Evolutionary conservation across 164 flowering plant species (phyloP), one percentile per base, ranked within the genome.

Genomic region (Kalanchoe fedtschenkoi): DNA sequence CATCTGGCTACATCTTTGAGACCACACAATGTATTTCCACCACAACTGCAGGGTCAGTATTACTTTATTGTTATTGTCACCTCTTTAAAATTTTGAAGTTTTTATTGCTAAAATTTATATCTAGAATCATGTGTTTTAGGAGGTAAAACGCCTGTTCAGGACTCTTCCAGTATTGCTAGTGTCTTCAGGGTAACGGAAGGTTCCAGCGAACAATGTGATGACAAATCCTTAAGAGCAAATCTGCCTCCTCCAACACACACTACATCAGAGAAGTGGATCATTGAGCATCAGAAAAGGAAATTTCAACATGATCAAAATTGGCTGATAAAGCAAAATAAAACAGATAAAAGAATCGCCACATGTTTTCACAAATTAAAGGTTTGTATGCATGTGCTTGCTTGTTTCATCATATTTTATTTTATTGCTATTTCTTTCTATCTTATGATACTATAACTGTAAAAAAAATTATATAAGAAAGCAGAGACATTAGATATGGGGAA

Each of bases 181-280:
- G 37, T 17, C 39, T 57, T 37, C 51, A 29, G 34, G 33, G 6
- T 38, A 33, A 2, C 11, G 46, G 79, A 66, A 60, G 69, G 64
- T 64, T 42, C 63, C 59, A 41, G 66, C 19, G 85, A 76, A 19
- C 71, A 68, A 58, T 82, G 74, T 29, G 86, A 79, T 28, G 74
- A 77, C 46, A 64, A 29, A 34, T 76, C 76, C 39, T 32, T 69
- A 5, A 54, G 68, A 47, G 58, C 68, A 53, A 79, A 74, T 59
- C 60, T 71, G 44, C 73, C 74, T 34, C 74, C 89, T 62, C 88
- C 92, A 38, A 85, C 77, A 77, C 75, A 83, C 64, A 87, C 95
- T 15, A 84, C 87, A 64, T 74, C 84, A 28, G 96, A 89, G 71
- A 91, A 81, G 74, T 91, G 95, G 93, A 80, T 95, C 47, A 76